phyloP scores from a whole-genome alignment of 371 early-diverging fungal genomes.

The Apophysomyces ossiformis region DNA sequence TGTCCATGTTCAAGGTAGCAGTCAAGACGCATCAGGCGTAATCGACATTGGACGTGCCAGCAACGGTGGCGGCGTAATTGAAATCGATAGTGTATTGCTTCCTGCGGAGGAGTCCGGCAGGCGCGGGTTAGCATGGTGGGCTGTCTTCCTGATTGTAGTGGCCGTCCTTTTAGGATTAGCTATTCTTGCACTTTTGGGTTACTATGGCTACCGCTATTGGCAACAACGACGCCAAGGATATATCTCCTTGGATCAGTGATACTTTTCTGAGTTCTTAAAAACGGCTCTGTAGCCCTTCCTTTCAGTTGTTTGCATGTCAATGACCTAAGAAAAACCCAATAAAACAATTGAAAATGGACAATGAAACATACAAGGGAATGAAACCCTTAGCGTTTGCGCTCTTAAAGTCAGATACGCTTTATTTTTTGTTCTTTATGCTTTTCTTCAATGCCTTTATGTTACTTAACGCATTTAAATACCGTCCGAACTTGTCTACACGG shows the following conservation, averaged over 20 bases:
- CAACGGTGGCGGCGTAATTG: constrained; percentile 45
- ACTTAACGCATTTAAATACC: background rate
- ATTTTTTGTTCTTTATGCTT: background rate
- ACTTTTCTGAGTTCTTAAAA: background rate
- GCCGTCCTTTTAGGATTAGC: constrained; percentile 19
- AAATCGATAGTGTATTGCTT: constrained; percentile 42
- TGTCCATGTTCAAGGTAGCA: constrained; percentile 37
- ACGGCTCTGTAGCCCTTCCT: background rate
- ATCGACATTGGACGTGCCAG: constrained; percentile 37
- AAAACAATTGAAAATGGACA: background rate
- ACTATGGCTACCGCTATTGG: constrained; percentile 32
- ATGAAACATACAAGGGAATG: constrained; percentile 7
- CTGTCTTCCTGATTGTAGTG: constrained; percentile 22
- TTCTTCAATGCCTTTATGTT: background rate
- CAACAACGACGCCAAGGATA: constrained; percentile 32
- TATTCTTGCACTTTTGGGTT: constrained; percentile 18
- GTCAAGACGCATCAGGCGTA: constrained; percentile 30
- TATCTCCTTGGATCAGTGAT: constrained; percentile 20
- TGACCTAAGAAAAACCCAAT: background rate
- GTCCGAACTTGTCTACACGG: background rate
- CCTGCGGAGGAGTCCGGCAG: constrained; percentile 17
- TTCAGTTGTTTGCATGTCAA: background rate
- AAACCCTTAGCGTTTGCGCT: background rate
- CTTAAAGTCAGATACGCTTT: background rate
- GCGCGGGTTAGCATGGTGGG: constrained; percentile 29